Evolutionary conservation across 108 stramenopile species (phyloP).

Genomic region (Skeletonema marinoi): DNA sequence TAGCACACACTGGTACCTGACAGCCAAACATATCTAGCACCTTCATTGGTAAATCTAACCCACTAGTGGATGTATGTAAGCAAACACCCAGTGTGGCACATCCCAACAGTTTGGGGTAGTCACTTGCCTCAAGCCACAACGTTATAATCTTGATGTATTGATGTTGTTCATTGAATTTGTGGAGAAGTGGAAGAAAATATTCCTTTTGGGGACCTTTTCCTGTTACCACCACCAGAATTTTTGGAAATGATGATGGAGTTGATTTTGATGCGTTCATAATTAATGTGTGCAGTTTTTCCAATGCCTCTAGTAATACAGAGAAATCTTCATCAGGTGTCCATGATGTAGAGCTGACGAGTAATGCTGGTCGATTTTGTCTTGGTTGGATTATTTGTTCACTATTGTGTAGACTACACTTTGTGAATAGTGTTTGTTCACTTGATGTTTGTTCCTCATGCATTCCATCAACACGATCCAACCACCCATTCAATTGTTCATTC

Average conservation of each 20-base stretch:
- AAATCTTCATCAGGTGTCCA: slow-evolving; percentile 99
- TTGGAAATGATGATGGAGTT: slow-evolving; percentile 13
- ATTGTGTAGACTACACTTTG: slow-evolving; percentile 26
- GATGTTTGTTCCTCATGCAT: slow-evolving; percentile 10
- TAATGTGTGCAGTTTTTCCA: slow-evolving; percentile 63
- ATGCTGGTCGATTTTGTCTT: slow-evolving; percentile 71
- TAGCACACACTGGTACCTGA: slow-evolving; percentile 93
- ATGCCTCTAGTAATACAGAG: slow-evolving; percentile 87
- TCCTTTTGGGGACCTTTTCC: slow-evolving; percentile 96
- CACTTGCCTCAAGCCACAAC: slow-evolving; percentile 91
- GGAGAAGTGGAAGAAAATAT: slow-evolving; percentile 52
- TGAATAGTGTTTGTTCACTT: slow-evolving; percentile 64
- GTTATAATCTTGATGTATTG: slow-evolving; percentile 70
- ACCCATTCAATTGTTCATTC: slow-evolving; percentile 5
- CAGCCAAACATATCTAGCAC: slow-evolving; percentile 97
- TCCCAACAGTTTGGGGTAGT: slow-evolving; percentile 93
- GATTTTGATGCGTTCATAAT: slow-evolving; percentile 15
- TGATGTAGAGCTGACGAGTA: slow-evolving; percentile 92
- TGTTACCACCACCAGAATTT: slow-evolving; percentile 88
- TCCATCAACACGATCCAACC: slow-evolving; percentile 25
- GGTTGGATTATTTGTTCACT: slow-evolving; percentile 27
- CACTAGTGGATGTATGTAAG: slow-evolving; percentile 96
- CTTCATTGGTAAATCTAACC: slow-evolving; percentile 99
- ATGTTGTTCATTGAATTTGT: slow-evolving; percentile 40
- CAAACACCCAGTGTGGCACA: slow-evolving; percentile 92